phyloP scores from a whole-genome alignment of 2,329 filamentous ascomycete genomes.

The Pestalotiopsis sp. region DNA sequence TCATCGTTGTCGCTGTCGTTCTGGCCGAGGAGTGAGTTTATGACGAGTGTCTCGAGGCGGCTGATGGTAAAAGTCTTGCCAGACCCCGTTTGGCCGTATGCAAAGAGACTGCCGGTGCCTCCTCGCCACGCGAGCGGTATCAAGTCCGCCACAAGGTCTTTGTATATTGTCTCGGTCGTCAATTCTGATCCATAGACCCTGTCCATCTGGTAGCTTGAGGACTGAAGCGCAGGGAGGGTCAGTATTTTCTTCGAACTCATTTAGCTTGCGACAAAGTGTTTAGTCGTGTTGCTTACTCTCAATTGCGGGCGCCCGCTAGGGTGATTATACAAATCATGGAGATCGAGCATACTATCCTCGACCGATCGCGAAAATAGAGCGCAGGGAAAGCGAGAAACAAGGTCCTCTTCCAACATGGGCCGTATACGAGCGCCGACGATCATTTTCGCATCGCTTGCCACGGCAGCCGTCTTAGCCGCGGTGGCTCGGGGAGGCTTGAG shows the following conservation, averaged over 20 bases:
- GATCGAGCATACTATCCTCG: constrained; percentile 28
- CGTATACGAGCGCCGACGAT: constrained; percentile 37
- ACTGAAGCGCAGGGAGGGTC: constrained; percentile 22
- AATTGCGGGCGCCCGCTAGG: constrained; percentile 32
- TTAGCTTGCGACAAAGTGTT: neutral
- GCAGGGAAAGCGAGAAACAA: constrained; percentile 26
- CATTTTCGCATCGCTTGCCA: constrained; percentile 25
- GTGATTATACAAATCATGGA: constrained; percentile 37
- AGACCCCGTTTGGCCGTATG: constrained; percentile 49
- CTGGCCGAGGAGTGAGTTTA: constrained; percentile 32
- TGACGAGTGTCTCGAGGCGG: constrained; percentile 40
- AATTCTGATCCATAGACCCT: constrained; percentile 33
- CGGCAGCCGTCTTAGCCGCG: constrained; percentile 8
- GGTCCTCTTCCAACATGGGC: constrained; percentile 36
- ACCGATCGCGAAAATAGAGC: constrained; percentile 25
- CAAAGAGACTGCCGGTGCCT: constrained; percentile 48
- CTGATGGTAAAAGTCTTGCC: constrained; percentile 48
- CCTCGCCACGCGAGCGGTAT: constrained; percentile 47
- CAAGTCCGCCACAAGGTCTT: constrained; percentile 38
- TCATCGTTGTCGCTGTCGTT: constrained; percentile 17
- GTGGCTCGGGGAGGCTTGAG: constrained; percentile 23
- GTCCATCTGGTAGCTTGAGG: constrained; percentile 35
- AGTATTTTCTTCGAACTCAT: neutral
- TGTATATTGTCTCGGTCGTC: constrained; percentile 41
- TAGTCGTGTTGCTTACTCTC: constrained; percentile 19